Conservation (phyloP, 768 basidiomycete species). For the Cyclocybe aegerita region DNA sequence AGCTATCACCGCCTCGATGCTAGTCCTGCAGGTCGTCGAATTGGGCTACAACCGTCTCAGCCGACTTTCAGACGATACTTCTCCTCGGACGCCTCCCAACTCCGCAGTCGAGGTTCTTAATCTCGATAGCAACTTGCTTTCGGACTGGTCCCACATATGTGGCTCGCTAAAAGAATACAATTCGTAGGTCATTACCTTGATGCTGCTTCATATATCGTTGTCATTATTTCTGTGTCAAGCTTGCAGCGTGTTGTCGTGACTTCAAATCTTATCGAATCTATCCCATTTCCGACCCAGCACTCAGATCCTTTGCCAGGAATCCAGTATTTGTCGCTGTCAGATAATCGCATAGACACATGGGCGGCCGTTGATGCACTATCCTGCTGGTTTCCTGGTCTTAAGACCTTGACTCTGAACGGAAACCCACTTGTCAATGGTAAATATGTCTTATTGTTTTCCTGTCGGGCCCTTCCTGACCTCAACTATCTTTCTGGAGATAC, state of each 20-base stretch:
- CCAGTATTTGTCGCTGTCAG: constrained; percentile 62
- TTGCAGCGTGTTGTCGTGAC: constrained; percentile 66
- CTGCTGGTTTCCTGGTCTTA: constrained; percentile 67
- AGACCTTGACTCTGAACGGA: constrained; percentile 56
- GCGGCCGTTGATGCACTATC: constrained; percentile 60
- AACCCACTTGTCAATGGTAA: constrained; percentile 66
- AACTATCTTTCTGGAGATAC: constrained; percentile 29
- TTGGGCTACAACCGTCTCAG: constrained; percentile 67
- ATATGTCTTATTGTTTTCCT: constrained; percentile 10
- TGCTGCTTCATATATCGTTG: constrained; percentile 11
- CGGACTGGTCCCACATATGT: constrained; percentile 54
- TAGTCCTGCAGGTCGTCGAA: constrained; percentile 55
- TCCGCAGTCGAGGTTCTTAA: constrained; percentile 54
- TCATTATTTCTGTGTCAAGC: constrained; percentile 38
- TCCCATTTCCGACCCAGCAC: constrained; percentile 38
- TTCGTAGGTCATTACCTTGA: constrained; percentile 38
- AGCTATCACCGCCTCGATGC: constrained; percentile 50
- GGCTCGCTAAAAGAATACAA: constrained; percentile 41
- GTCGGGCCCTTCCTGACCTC: background rate
- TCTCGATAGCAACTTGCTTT: constrained; percentile 65
- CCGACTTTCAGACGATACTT: constrained; percentile 26
- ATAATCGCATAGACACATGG: constrained; percentile 62
- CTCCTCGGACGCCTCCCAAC: constrained; percentile 11
- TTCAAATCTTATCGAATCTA: constrained; percentile 53
- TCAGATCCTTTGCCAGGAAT: constrained; percentile 33